Evolutionary conservation across 805 yeast genomes (phyloP).

Genomic region (Phaffomyces antillensis): DNA sequence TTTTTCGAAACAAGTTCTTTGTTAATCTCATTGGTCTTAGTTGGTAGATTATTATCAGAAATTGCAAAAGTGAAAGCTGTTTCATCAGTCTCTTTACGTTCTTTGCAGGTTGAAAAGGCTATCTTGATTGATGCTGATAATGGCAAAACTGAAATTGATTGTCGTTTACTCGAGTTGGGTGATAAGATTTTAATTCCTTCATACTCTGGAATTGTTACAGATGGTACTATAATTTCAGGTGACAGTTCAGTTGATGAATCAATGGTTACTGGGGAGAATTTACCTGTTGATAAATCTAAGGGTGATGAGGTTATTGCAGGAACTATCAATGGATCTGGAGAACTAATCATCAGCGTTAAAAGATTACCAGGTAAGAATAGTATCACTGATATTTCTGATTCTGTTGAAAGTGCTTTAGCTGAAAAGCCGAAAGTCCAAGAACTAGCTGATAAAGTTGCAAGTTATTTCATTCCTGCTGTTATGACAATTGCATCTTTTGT

Average conservation of each 20-base stretch:
- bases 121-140: too few species aligned
- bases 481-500: neutral
- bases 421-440: neutral
- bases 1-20: neutral
- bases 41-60: neutral
- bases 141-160: neutral
- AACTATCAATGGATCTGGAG: neutral
- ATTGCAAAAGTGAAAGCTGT: neutral
- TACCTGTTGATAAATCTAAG: neutral
- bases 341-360: too few species aligned
- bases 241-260: neutral
- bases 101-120: neutral
- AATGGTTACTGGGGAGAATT: neutral
- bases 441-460: neutral
- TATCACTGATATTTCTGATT: neutral
- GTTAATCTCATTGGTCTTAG: neutral
- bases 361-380: neutral
- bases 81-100: neutral
- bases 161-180: neutral
- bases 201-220: neutral
- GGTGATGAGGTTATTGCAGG: neutral
- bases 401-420: neutral
- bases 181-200: neutral
- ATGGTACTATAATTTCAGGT: neutral
- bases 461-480: neutral